Evolutionary conservation across 148 eudicot genomes (phyloP), one percentile per base, ranked within the genome.

Genomic region (Salicornia ramosissima): DNA sequence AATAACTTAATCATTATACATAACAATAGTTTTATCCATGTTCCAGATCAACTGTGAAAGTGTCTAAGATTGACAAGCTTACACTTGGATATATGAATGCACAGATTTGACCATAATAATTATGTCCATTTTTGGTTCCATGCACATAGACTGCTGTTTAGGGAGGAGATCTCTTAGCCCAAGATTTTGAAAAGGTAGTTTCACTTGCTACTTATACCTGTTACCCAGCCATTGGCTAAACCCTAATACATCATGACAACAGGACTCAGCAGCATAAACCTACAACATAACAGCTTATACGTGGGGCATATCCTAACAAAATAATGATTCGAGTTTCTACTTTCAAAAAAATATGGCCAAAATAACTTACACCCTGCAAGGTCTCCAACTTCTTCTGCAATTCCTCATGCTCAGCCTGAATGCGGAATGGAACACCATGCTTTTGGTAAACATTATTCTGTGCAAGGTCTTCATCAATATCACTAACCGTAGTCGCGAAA

Each of bases 381-480:
- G 93, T 84, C 75, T 95, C 99, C 72, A 95, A 84, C 85, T 91
- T 91, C 80, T 50, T 95, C 79, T 91, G 99, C 81, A 95, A 69
- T 33, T 96, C 97, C 77, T 95, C 99, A 42, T 95, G 99, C 82
- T 95, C 99, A 72, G 99, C 99, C 77, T 86, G 81, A 52, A 95
- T 88, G 72, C 99, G 99, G 69, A 87, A 95, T 34, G 99, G 99
- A 71, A 95, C 93, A 64, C 99, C 99, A 63, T 89, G 87, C 83
- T 91, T 95, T 72, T 90, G 97, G 75, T 84, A 90, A 61, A 95
- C 93, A 76, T 95, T 95, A 69, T 65, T 91, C 73, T 95, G 99
- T 57, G 99, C 97, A 76, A 91, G 81, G 80, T 85, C 91, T 77
- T 91, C 99, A 76, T 89, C 92, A 64, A 95, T 84, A 77, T 95